Evolutionary conservation across 345 rosid genomes (phyloP).

Genomic region (Microcos paniculata): DNA sequence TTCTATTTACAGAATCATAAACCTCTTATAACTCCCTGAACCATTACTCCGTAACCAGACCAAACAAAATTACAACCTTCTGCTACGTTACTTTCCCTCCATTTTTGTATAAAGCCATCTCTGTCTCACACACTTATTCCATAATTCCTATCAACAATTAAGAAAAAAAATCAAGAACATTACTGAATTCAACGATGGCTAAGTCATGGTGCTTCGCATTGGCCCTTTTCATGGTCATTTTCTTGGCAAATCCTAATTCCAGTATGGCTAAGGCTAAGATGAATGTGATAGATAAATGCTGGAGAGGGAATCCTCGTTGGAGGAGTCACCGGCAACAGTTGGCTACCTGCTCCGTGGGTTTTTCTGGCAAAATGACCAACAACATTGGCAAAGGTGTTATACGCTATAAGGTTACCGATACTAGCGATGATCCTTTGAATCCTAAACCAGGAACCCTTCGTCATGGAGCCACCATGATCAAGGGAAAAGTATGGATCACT

Average conservation of each 20-base stretch:
- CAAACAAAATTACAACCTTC: not conserved
- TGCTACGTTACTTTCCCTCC: not conserved
- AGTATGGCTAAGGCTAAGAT: constrained; percentile 29
- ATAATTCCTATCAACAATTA: not conserved
- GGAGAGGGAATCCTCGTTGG: constrained; percentile 57
- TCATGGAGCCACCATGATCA: constrained; percentile 56
- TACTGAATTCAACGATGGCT: not conserved
- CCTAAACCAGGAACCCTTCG: constrained; percentile 69
- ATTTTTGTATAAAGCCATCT: not conserved
- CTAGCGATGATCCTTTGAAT: constrained; percentile 58
- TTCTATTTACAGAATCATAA: not conserved
- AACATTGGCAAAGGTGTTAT: constrained; percentile 50
- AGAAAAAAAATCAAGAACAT: not conserved
- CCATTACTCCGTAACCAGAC: not conserved
- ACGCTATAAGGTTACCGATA: constrained; percentile 56
- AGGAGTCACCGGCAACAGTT: constrained; percentile 42
- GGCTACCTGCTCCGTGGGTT: constrained; percentile 63
- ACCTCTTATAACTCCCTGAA: not conserved
- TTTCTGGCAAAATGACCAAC: constrained; percentile 60
- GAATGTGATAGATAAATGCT: constrained; percentile 76
- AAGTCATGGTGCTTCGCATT: constrained; percentile 16
- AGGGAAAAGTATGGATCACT: constrained; percentile 68
- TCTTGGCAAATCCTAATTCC: not conserved
- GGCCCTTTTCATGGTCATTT: constrained; percentile 20
- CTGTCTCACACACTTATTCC: not conserved